Base-by-base conservation (phyloP, 106 monocot genomes). In the Ottelia alismoides region DNA sequence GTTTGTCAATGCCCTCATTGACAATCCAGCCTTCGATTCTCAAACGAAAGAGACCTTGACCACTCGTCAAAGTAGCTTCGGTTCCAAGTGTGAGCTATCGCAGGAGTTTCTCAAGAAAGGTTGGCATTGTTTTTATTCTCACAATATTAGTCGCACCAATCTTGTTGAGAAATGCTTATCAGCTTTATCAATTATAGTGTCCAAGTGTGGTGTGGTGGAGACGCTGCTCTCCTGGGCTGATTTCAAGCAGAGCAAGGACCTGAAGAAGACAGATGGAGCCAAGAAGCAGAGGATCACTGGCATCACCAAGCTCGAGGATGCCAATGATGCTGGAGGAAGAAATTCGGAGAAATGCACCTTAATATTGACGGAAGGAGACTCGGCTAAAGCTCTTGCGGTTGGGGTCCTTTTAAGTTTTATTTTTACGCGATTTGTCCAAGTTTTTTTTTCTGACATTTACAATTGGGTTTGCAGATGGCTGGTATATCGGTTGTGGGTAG, bases 41-140 rank as follows among this genome's bases (percentile, higher is more conserved):
- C 96, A 96, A 53, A 96, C 96, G 9, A 96, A 96, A 56, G 96
- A 96, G 51, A 89, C 88, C 11, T 74, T 96, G 76, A 96, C 96
- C 17, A 96, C 96, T 79, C 96, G 96, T 74, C 84, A 84, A 65
- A 76, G 76, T 56, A 85, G 96, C 62, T 96, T 96, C 64, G 96
- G 96, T 17, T 76, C 96, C 11, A 89, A 88, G 47, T 96, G 96
- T 35, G 89, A 89, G 44, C 84, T 96, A n/a, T 89, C 96, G 25
- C 60, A 65, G 10, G 76, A 74, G 22, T 89, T 96, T 47, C 96
- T 89, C 19, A 96, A 88, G 50, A 89, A 85, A 31, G 85, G 96
- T 96, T 19, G 26, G 70, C 25, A n/a, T n/a, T n/a, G n/a, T n/a
- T n/a, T n/a, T n/a, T n/a, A n/a, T 11, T 30, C 27, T 17, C 5